These are phyloP conservation scores for Pseudogymnoascus sp. DNA, from an alignment of 2,329 filamentous ascomycete genomes.

Conservation along the genomic window DNA sequence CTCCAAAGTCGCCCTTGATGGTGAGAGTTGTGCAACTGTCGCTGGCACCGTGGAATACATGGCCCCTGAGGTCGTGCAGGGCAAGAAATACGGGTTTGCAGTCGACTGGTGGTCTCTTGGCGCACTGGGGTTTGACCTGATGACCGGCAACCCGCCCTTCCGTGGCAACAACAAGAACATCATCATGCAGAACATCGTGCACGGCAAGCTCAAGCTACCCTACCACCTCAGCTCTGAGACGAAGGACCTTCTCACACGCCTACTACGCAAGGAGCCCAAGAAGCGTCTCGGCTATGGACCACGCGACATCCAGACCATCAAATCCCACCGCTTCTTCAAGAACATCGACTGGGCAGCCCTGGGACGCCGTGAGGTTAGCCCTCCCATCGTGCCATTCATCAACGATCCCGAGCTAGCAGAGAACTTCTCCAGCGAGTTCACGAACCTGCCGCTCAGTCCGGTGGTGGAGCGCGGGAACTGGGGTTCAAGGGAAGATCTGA, in stretches of 20 bases:
- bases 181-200: slow-evolving; percentile 91
- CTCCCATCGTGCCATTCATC: slow-evolving; percentile 86
- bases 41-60: slow-evolving; percentile 97
- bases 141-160: slow-evolving; percentile 89
- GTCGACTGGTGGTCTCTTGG: slow-evolving; percentile 99
- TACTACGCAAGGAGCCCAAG: slow-evolving; percentile 83
- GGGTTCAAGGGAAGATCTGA: slow-evolving; percentile 12
- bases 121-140: slow-evolving; percentile 80
- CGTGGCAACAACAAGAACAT: slow-evolving; percentile 84
- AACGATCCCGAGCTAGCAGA: slow-evolving; percentile 93
- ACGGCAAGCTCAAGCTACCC: slow-evolving; percentile 79
- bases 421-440: slow-evolving; percentile 94
- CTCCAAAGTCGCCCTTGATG: slow-evolving; percentile 81
- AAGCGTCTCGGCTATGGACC: slow-evolving; percentile 81
- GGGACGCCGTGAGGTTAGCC: slow-evolving; percentile 69
- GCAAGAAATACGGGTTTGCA: slow-evolving; percentile 81
- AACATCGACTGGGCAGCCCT: slow-evolving; percentile 93
- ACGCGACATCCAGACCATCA: slow-evolving; percentile 76
- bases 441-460: slow-evolving; percentile 71
- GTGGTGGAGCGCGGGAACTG: slow-evolving; percentile 34
- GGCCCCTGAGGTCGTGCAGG: slow-evolving; percentile 89
- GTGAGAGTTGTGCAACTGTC: slow-evolving; percentile 70
- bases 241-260: slow-evolving; percentile 83
- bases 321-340: slow-evolving; percentile 91
- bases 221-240: slow-evolving; percentile 88